Percentiles rank a stretch among this genome's conserved stretches.
Conservation (phyloP, 2,329 filamentous ascomycete species). For the Cyclaneusma minus region DNA sequence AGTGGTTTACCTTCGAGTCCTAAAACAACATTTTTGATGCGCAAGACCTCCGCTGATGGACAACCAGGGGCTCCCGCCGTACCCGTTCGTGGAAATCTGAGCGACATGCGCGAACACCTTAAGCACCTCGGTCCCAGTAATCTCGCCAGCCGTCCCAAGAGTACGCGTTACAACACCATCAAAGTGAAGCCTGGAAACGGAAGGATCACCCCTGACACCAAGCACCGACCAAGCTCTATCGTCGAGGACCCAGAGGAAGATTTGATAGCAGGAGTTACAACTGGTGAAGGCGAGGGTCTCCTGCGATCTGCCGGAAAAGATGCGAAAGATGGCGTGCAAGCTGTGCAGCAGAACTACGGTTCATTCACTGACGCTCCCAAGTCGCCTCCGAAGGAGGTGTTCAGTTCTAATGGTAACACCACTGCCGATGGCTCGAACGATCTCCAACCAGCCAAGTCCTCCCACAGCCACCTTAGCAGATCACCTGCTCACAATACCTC, state of each 20-base stretch:
- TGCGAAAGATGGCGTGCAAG: slow-evolving; percentile 50
- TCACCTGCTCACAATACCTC: neutral
- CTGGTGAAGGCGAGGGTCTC: slow-evolving; percentile 36
- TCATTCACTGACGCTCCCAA: slow-evolving; percentile 19
- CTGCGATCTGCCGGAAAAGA: slow-evolving; percentile 36
- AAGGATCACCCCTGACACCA: slow-evolving; percentile 6
- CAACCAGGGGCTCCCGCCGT: slow-evolving; percentile 30
- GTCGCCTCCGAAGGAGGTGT: slow-evolving; percentile 11
- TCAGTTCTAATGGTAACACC: slow-evolving; percentile 5
- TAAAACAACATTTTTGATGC: slow-evolving; percentile 41
- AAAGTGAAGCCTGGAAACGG: slow-evolving; percentile 45
- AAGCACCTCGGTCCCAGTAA: slow-evolving; percentile 54
- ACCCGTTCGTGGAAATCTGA: slow-evolving; percentile 41
- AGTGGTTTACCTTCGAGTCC: no score
- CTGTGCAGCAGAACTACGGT: slow-evolving; percentile 39
- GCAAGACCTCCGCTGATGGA: slow-evolving; percentile 40
- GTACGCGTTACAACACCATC: slow-evolving; percentile 44
- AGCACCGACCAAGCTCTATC: slow-evolving; percentile 7
- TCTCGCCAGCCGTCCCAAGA: slow-evolving; percentile 46
- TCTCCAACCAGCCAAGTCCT: neutral
- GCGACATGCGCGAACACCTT: slow-evolving; percentile 47
- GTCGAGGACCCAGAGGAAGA: slow-evolving; percentile 24
- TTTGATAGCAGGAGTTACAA: slow-evolving; percentile 26
- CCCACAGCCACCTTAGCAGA: neutral
- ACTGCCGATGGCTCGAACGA: slow-evolving; percentile 1